phyloP scores from a whole-genome alignment of 805 yeast genomes.

The Myxozyma vanderwaltii region DNA sequence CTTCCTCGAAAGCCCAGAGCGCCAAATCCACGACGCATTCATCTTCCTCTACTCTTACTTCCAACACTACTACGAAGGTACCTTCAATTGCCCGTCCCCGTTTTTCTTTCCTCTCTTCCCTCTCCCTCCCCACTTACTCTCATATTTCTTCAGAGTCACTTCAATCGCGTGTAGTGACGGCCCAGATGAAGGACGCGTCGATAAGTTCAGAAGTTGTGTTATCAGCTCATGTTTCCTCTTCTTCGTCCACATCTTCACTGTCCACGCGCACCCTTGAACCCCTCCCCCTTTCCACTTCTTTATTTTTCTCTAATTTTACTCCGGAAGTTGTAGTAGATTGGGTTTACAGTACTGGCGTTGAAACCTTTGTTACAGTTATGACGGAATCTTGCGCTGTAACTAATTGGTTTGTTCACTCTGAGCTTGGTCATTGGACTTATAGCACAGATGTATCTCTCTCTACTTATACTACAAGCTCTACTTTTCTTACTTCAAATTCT shows the following conservation, averaged over 20 bases:
- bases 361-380: background rate
- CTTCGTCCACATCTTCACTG: too few species aligned
- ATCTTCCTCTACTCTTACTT: background rate
- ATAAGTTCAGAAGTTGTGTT: background rate
- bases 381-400: background rate
- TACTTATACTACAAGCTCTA: background rate
- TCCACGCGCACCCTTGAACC: too few species aligned
- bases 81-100: background rate
- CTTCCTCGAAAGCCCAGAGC: background rate
- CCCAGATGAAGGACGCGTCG: background rate
- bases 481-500: background rate
- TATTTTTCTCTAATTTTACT: background rate
- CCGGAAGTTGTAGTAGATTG: background rate
- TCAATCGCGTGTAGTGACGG: background rate
- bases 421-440: too few species aligned
- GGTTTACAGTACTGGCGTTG: background rate
- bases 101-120: background rate
- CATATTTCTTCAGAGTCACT: background rate
- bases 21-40: too few species aligned
- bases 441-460: too few species aligned
- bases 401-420: too few species aligned
- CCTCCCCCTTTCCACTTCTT: background rate
- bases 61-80: background rate
- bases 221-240: too few species aligned
- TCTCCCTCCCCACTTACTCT: background rate